A percentile compares a stretch with the other conserved stretches of the same genome.
Conservation (phyloP, 2,329 filamentous ascomycete genomes). For the Hypoxylon sp. region DNA sequence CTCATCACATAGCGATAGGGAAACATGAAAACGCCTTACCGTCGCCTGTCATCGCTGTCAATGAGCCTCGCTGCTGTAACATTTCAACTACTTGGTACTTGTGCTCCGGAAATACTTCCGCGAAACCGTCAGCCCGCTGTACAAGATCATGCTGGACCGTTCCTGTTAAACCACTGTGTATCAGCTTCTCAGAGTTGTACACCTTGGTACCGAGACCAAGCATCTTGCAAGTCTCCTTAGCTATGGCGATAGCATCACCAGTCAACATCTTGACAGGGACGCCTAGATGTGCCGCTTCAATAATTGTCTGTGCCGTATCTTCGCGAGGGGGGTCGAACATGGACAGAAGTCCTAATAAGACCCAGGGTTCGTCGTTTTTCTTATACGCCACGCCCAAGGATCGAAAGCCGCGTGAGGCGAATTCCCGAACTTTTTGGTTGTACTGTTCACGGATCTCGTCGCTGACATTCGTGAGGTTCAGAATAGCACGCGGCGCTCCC, state of each 20-base stretch:
- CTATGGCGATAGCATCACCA: constrained; percentile 84
- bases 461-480: constrained; percentile 77
- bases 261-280: constrained; percentile 86
- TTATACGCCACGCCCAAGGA: constrained; percentile 84
- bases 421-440: constrained; percentile 80
- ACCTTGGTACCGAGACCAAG: constrained; percentile 84
- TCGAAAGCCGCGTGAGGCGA: constrained; percentile 84
- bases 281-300: constrained; percentile 82
- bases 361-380: constrained; percentile 81
- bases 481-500: constrained; percentile 82
- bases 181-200: constrained; percentile 84
- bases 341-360: constrained; percentile 81
- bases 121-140: constrained; percentile 80
- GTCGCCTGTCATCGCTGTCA: constrained; percentile 83
- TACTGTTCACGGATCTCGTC: constrained; percentile 75
- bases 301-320: constrained; percentile 83
- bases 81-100: constrained; percentile 84
- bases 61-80: constrained; percentile 79
- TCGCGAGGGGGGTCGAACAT: constrained; percentile 87
- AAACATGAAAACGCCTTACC: constrained; percentile 52
- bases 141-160: constrained; percentile 82
- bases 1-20: neutral
- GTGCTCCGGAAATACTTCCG: constrained; percentile 82
- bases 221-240: constrained; percentile 88
- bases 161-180: constrained; percentile 80